Base-by-base conservation (phyloP, 805 yeast species). In the Brettanomyces anomalus region DNA sequence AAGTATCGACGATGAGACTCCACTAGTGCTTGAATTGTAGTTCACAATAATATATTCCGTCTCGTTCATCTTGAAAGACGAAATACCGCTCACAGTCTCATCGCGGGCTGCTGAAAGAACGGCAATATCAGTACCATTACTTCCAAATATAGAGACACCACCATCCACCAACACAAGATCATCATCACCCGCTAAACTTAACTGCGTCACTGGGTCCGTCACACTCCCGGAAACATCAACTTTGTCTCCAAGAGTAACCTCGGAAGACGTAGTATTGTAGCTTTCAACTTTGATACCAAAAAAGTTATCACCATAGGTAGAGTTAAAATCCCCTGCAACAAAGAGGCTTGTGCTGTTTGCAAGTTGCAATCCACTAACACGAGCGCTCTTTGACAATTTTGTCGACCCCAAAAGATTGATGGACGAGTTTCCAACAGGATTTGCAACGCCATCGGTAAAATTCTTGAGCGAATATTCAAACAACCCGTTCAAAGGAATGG, bases 381-480 rank as follows among this genome's bases (percentile, higher is more conserved):
- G 55, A 3, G 78, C 72, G 43, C 65, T 56, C 4, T 58, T 48
- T 15, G 71, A 67, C 4, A 72, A 43, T 2, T 50, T 42, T 4
- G 58, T 46, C 4, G 65, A 53, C 0, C 78, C 70, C 31, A 66
- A 47, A 13, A 49, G 39, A 44, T 70, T 68, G 35, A 81, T 47
- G 2, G 75, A 55, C 0, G 84, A 69, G 49, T 75, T 70, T 0
- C 79, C 77, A 34, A 78, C 46, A 3, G 61, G 59, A 26, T 48
- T 30, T 3, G 48, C 54, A 20, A 58, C 49, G 11, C 53, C 47
- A 15, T 44, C 47, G 8, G 81, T 65, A 57, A 84, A 86, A 57
- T 88, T 88, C 2, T 74, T 61, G 32, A 79, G 62, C 1, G 86
- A 79, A 60, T 81, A 93, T 62, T 90, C 96, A 55, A 90, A 86